phyloP scores from a whole-genome alignment of 148 eudicot species.

The Arbutus unedo region DNA sequence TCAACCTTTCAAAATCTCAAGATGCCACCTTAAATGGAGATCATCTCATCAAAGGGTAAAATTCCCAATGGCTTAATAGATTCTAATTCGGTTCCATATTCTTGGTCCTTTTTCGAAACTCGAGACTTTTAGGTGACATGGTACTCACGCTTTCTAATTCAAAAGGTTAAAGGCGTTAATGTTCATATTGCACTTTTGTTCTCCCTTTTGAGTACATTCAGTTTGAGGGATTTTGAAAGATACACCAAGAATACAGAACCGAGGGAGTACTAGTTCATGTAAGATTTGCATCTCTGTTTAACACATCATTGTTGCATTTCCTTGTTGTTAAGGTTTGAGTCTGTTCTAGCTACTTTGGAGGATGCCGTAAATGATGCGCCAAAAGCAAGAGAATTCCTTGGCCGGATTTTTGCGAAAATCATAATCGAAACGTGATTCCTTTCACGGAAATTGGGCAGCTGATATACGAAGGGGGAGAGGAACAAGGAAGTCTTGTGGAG shows the following conservation, averaged over 20 bases:
- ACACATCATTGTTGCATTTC: neutral
- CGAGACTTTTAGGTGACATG: neutral
- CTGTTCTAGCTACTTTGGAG: conserved; percentile 62
- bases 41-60: conserved; percentile 70
- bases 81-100: neutral
- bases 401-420: conserved; percentile 52
- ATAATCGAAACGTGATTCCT: conserved; percentile 51
- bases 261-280: neutral
- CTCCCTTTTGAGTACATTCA: too few relatives aligned
- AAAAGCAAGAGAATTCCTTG: conserved; percentile 74
- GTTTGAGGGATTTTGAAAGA: neutral
- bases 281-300: neutral
- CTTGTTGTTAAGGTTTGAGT: conserved; percentile 52
- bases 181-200: neutral
- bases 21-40: conserved; percentile 44
- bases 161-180: neutral
- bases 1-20: conserved; percentile 51
- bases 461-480: conserved; percentile 72
- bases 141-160: neutral
- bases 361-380: conserved; percentile 87
- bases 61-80: neutral
- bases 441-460: conserved; percentile 45
- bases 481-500: conserved; percentile 59
- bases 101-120: neutral
- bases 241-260: neutral